These are phyloP conservation scores for Sugiyamaella novakii DNA, from an alignment of 1,139 yeast species.

Conservation along the genomic window DNA sequence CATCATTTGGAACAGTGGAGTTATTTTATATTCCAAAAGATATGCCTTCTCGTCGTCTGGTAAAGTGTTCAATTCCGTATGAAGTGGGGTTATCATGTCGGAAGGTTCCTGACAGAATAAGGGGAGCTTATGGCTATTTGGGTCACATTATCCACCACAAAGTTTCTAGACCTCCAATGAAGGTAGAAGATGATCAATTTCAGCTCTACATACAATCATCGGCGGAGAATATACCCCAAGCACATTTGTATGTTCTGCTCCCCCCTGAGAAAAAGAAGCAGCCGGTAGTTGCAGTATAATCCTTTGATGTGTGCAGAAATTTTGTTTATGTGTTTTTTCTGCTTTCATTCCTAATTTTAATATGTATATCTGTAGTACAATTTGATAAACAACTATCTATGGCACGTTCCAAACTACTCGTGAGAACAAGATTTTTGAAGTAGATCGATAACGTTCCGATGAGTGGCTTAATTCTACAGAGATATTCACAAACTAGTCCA, in stretches of 20 bases:
- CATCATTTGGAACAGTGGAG: background rate
- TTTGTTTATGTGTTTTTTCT: too few species aligned
- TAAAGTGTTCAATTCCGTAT: background rate
- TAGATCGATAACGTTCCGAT: too few species aligned
- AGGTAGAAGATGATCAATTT: background rate
- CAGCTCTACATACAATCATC: background rate
- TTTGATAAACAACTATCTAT: too few species aligned
- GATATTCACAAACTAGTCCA: too few species aligned
- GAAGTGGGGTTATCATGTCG: background rate
- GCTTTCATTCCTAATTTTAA: background rate
- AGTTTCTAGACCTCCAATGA: background rate
- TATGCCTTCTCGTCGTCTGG: background rate
- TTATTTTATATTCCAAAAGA: background rate
- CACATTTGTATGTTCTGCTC: background rate
- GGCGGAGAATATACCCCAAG: background rate
- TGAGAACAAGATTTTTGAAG: too few species aligned
- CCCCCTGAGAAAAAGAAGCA: background rate
- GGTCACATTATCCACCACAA: background rate
- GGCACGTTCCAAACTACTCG: too few species aligned
- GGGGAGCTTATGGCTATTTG: background rate
- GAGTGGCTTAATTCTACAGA: too few species aligned
- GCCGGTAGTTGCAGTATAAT: background rate
- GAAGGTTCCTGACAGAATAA: background rate
- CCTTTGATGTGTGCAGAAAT: background rate
- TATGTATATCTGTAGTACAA: background rate